phyloP scores from a whole-genome alignment of 179 eudicot genomes.

The Silene coronaria region DNA sequence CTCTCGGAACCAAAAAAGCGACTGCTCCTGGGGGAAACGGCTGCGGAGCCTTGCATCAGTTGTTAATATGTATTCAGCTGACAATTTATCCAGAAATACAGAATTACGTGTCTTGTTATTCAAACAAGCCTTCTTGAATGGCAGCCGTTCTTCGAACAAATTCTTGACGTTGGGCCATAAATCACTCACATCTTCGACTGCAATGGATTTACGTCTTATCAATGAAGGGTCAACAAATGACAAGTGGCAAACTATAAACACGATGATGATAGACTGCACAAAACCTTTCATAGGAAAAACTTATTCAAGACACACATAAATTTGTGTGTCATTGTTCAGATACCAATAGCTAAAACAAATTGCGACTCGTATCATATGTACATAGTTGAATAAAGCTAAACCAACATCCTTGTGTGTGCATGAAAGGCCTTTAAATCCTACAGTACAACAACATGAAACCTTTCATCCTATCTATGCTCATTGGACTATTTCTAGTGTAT shows the following conservation, averaged over 20 bases:
- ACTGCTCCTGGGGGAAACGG: conserved; percentile 83
- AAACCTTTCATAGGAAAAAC: not conserved
- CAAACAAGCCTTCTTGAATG: conserved; percentile 61
- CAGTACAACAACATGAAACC: not conserved
- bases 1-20: conserved; percentile 87
- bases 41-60: conserved; percentile 94
- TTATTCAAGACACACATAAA: not conserved
- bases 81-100: conserved; percentile 64
- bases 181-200: conserved; percentile 98
- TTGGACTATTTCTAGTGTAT: not conserved
- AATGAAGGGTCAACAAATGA: not conserved
- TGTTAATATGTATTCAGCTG: conserved; percentile 77
- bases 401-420: not conserved
- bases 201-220: conserved; percentile 22
- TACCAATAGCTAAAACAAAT: not conserved
- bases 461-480: not conserved
- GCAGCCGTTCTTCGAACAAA: conserved; percentile 64
- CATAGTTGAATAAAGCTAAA: conserved; percentile 1
- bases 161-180: conserved; percentile 81
- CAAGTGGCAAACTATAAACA: not conserved
- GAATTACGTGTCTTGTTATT: conserved; percentile 93
- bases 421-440: not conserved
- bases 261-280: not conserved
- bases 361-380: not conserved
- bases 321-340: not conserved